Evolutionary conservation across 257 asterid species (phyloP), one percentile per base, ranked within the genome.

Genomic region (Plantago elongata): DNA sequence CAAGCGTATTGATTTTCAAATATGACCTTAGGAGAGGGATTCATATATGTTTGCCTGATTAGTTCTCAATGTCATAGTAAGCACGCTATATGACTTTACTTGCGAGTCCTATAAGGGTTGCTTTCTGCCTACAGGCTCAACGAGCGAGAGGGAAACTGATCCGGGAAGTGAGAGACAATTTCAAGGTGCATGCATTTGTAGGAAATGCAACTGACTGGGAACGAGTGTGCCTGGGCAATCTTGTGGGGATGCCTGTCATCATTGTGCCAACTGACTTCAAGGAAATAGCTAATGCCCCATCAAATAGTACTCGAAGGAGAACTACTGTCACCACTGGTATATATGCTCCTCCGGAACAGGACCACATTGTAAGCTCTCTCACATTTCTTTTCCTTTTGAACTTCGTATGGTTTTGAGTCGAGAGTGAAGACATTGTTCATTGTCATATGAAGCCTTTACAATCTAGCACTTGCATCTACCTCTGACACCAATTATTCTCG

Each of bases 131-230:
- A 7, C 82, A 92, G 97, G 94, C 99, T 60, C 97, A 89, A 57
- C 69, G 99, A 70, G 88, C 94, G 30, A 75, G 97, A 59, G 93
- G 95, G 40, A 87, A 84, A 63, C 84, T 93, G 34, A 85, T 87
- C 14, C 75, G 71, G 22, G 95, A 93, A 78, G 92, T 89, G 29
- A 78, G 77, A 44, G 89, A 82, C 27, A 74, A 16, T 61, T 86
- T 89, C 81, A 82, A 66, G 50, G 96, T 89, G 3, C 87, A 89
- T 45, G 96, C 95, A 16, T 87, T 93, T 63, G 74, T 89, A 44
- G 97, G 97, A 65, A 90, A 83, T 57, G 89, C 77, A 18, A 87
- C 95, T 0, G 96, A 89, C 60, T 89, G 97, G 97, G 99, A 92
- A 67, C 76, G 51, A 42, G 94, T 92, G 11, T 81, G 94, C 37